Conservation (phyloP, 257 asterid genomes). For the Paulownia fortunei region DNA sequence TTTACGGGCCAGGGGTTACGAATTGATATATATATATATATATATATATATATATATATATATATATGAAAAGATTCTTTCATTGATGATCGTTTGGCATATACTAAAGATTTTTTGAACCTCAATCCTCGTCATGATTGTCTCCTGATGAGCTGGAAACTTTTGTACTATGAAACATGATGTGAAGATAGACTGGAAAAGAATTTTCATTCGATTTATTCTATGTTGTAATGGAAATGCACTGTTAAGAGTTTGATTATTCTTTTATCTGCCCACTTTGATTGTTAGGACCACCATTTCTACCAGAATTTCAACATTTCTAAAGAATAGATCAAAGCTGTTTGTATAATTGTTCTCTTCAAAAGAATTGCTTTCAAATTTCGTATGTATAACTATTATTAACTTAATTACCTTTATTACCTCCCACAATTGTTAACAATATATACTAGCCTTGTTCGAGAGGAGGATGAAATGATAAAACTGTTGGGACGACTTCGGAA, state of each 20-base stretch:
- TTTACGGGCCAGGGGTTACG: slow-evolving; percentile 37
- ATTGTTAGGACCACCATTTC: no score
- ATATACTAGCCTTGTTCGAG: no score
- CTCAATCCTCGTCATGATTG: neutral
- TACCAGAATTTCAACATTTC: no score
- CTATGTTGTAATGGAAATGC: neutral
- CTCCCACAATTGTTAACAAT: no score
- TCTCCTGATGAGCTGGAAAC: slow-evolving; percentile 12
- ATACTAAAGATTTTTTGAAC: neutral
- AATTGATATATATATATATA: no score
- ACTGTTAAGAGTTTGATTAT: neutral
- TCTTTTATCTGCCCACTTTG: neutral
- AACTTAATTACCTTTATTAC: no score
- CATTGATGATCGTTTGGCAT: neutral
- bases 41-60: no score
- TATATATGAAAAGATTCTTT: neutral
- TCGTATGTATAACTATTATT: no score
- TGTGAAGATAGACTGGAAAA: neutral
- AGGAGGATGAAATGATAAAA: no score
- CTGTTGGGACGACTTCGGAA: neutral
- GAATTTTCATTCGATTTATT: neutral
- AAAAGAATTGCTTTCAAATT: no score
- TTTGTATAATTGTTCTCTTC: no score
- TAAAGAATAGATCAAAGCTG: no score
- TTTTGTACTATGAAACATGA: neutral